Base-by-base conservation (phyloP, 2,329 filamentous ascomycete species). In the Calonectria hongkongensis region DNA sequence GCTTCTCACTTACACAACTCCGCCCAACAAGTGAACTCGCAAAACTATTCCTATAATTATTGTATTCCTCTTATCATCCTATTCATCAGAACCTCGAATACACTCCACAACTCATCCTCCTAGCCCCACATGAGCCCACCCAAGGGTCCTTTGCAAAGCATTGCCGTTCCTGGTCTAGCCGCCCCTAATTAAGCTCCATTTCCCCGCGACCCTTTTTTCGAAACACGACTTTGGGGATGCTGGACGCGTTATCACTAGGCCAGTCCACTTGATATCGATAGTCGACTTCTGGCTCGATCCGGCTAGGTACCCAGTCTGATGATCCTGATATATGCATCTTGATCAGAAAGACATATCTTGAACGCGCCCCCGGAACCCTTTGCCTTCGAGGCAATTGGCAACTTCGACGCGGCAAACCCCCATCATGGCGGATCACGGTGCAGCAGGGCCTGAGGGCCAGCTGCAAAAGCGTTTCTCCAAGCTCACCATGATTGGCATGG, bases 401-500 rank as follows among this genome's bases (percentile, higher is more conserved):
- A 36, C 58, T 28, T 21, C 6, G 12, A 45, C 58, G 15, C 25
- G 58, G 21, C 9, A 30, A 36, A 36, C 4, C 4, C 30, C 18
- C 66, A 74, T 27, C 28, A 77, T 77, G 75, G 50, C 62, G 13
- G 50, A 28, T n/a, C 9, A 66, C 66, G 28, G 41, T 6, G 45
- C 60, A 15, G 45, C 60, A 15, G 33, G 58, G 47, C 70, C 70
- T 21, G 75, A 73, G 71, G 75, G 75, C 18, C 71, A 74, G 33
- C 72, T 77, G 68, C 75, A 77, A 64, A 77, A 77, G 65, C 73
- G 75, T 51, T 77, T 77, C 48, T 77, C 75, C 7, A 77, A 77
- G 65, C 68, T 77, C n/a, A 77, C 75, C 25, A 77, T 77, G 75
- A 70, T 77, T 27, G 75, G 75, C 33, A 83, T 86, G 82, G 84